phyloP scores from a whole-genome alignment of 1,284 basidiomycete genomes.

The Ganoderma resinaceum region DNA sequence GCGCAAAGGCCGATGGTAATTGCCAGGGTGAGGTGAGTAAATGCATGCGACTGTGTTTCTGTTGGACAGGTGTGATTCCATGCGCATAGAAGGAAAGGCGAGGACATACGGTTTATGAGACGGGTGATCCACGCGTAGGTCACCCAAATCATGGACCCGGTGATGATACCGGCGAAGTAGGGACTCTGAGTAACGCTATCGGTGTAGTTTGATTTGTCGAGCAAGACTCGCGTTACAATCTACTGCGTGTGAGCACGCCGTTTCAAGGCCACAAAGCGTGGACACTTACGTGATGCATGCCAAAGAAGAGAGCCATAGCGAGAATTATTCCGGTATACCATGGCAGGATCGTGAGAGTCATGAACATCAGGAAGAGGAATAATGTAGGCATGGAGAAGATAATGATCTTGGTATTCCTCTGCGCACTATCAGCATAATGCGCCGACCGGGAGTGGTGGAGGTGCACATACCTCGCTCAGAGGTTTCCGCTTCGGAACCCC shows the following conservation, averaged over 20 bases:
- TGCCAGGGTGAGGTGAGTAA: constrained; percentile 81
- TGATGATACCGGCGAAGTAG: constrained; percentile 93
- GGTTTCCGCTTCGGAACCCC: constrained; percentile 74
- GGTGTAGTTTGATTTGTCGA: constrained; percentile 80
- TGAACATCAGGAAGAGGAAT: constrained; percentile 85
- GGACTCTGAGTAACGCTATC: constrained; percentile 82
- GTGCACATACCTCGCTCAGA: constrained; percentile 61
- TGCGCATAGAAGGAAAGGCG: not conserved
- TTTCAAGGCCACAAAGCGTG: constrained; percentile 19
- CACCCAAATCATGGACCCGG: constrained; percentile 88
- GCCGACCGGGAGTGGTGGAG: not conserved
- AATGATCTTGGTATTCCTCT: constrained; percentile 84
- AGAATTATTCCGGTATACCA: constrained; percentile 91
- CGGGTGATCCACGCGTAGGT: constrained; percentile 82
- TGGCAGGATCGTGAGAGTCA: constrained; percentile 81
- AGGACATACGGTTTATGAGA: constrained; percentile 68
- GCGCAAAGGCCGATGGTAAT: constrained; percentile 75
- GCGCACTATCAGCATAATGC: constrained; percentile 14
- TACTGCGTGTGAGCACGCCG: constrained; percentile 39
- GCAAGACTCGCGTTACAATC: constrained; percentile 84
- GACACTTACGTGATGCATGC: constrained; percentile 86
- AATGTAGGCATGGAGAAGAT: constrained; percentile 84
- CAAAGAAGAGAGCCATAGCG: constrained; percentile 86
- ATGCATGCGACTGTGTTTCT: constrained; percentile 80
- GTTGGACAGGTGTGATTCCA: not conserved